Conservation (phyloP, 2,329 filamentous ascomycete genomes). For the Penicillium frequentans region DNA sequence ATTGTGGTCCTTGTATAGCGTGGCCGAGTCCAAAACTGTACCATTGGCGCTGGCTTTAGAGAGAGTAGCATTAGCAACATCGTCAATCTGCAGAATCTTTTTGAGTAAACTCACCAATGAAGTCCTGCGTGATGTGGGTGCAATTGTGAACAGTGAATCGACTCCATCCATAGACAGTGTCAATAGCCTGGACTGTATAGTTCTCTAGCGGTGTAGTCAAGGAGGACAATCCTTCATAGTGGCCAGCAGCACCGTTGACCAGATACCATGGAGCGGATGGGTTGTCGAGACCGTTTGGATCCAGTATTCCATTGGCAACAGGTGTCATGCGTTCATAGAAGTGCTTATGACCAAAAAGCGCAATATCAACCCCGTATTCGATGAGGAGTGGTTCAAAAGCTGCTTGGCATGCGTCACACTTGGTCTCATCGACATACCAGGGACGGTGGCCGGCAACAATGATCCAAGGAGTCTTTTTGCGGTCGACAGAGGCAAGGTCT, state of each 20-base stretch:
- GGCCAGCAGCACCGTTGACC: conserved; percentile 29
- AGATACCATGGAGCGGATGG: conserved; percentile 28
- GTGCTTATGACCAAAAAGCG: conserved; percentile 5
- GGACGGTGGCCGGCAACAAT: conserved; percentile 8
- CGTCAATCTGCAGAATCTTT: background rate
- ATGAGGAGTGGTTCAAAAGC: conserved; percentile 8
- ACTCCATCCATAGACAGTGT: conserved; percentile 40
- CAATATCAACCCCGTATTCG: conserved; percentile 8
- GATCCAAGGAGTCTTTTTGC: conserved; percentile 10
- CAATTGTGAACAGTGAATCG: conserved; percentile 43
- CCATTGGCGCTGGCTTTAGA: conserved; percentile 7
- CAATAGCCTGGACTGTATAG: conserved; percentile 29
- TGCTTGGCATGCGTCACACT: conserved; percentile 1
- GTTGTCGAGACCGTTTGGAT: conserved; percentile 24
- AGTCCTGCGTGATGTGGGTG: conserved; percentile 41
- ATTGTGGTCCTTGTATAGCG: conserved; percentile 10
- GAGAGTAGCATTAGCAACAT: background rate
- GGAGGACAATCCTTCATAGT: conserved; percentile 32
- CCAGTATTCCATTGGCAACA: conserved; percentile 3
- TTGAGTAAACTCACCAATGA: conserved; percentile 23
- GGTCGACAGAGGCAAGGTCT: conserved; percentile 8
- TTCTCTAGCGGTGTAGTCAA: conserved; percentile 17
- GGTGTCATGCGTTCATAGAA: conserved; percentile 5
- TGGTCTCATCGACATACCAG: conserved; percentile 5
- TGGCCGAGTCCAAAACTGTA: conserved; percentile 11